Evolutionary conservation across 768 basidiomycete species (phyloP).

Genomic region (Tephrocybe sp.): DNA sequence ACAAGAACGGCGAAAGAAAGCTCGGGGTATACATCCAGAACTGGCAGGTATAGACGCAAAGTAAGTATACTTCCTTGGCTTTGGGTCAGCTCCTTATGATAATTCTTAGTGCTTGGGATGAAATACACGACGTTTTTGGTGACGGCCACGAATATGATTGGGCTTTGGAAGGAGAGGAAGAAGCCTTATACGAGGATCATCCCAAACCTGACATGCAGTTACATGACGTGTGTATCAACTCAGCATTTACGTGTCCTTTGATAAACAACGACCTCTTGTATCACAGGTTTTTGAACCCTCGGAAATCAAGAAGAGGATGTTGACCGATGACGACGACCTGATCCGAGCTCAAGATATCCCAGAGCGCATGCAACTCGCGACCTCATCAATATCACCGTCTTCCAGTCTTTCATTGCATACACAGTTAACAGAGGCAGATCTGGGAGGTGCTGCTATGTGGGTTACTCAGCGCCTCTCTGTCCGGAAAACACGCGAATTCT

Average conservation of each 20-base stretch:
- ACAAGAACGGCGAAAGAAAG: slow-evolving; percentile 65
- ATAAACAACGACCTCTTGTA: slow-evolving; percentile 9
- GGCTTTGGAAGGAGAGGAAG: slow-evolving; percentile 85
- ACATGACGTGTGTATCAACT: slow-evolving; percentile 58
- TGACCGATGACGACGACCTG: slow-evolving; percentile 92
- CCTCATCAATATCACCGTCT: slow-evolving; percentile 73
- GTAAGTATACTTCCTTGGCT: slow-evolving; percentile 42
- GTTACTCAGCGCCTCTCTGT: slow-evolving; percentile 76
- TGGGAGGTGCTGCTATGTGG: slow-evolving; percentile 85
- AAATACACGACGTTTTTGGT: slow-evolving; percentile 94
- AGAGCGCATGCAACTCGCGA: slow-evolving; percentile 92
- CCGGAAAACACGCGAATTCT: slow-evolving; percentile 69
- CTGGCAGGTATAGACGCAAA: slow-evolving; percentile 79
- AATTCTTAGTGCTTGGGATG: slow-evolving; percentile 79
- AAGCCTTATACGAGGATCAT: slow-evolving; percentile 43
- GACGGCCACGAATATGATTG: slow-evolving; percentile 96
- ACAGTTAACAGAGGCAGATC: slow-evolving; percentile 66
- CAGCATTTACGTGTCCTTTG: slow-evolving; percentile 6
- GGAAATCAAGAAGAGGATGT: slow-evolving; percentile 83
- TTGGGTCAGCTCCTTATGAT: slow-evolving; percentile 7
- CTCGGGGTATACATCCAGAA: slow-evolving; percentile 62
- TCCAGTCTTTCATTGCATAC: slow-evolving; percentile 60
- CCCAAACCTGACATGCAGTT: slow-evolving; percentile 78
- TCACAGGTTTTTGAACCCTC: slow-evolving; percentile 94
- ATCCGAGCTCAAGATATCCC: slow-evolving; percentile 90